Evolutionary conservation across 2,329 filamentous ascomycete genomes (phyloP).

Genomic region (Phialocephala sp.): DNA sequence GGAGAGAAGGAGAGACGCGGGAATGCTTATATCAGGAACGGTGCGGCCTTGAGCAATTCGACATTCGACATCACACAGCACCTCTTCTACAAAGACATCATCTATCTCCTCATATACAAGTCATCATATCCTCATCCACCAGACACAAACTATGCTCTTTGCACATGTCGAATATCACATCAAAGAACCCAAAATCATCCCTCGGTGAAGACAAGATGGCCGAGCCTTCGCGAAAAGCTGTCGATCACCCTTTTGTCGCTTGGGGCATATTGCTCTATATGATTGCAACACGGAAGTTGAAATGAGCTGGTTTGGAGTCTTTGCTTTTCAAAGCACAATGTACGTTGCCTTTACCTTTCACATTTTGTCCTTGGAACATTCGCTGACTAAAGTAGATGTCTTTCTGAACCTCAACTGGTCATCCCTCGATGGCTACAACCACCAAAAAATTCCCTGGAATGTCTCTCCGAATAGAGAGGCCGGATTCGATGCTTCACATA

Average conservation of each 20-base stretch:
- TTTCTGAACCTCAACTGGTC: neutral
- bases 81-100: neutral
- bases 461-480: neutral
- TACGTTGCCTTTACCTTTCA: neutral
- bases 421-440: neutral
- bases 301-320: neutral
- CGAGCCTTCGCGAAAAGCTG: neutral
- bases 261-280: neutral
- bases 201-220: neutral
- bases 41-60: neutral
- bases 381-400: neutral
- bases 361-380: neutral
- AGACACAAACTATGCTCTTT: neutral
- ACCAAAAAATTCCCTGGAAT: neutral
- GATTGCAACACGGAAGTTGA: constrained; percentile 2
- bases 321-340: constrained; percentile 2
- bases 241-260: constrained; percentile 6
- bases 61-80: neutral
- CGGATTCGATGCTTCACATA: constrained; percentile 2
- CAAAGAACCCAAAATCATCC: neutral
- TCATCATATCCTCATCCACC: neutral
- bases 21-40: constrained; percentile 1
- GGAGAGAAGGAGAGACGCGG: neutral
- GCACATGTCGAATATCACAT: neutral
- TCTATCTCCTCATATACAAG: no score